Evolutionary conservation across 1,284 basidiomycete genomes (phyloP), one percentile per base, ranked within the genome.

Genomic region (Trichosporon sp.): DNA sequence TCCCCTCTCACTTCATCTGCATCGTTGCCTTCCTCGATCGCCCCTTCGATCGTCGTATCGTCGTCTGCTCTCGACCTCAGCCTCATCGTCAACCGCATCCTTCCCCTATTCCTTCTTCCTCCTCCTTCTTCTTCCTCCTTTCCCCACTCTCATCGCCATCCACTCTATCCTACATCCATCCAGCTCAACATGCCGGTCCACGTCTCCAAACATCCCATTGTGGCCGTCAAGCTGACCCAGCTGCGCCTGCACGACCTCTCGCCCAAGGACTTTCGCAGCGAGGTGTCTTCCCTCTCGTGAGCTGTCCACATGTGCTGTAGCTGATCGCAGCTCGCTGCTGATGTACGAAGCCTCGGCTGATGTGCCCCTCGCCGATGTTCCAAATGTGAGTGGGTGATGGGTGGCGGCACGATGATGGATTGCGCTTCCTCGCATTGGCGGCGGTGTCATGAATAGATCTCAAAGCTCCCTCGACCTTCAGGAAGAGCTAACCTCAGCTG

Each of bases 401-500:
- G 13, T 5, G 16, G 27, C 11, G 10, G 13, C n/a, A 19, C 6
- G 11, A 16, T 16, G 25, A 31, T 31, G 27, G 25, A 10, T 16
- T 27, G 9, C 14, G 16, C 25, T 54, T 54, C 25, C 52, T n/a
- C 52, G 52, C 52, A n/a, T n/a, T n/a, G n/a, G n/a, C n/a, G n/a
- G n/a, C n/a, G n/a, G n/a, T n/a, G n/a, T n/a, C n/a, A n/a, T n/a
- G n/a, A n/a, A n/a, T n/a, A n/a, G n/a, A n/a, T n/a, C n/a, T n/a
- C n/a, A n/a, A n/a, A n/a, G n/a, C n/a, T n/a, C n/a, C n/a, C n/a
- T n/a, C n/a, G n/a, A n/a, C n/a, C n/a, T n/a, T n/a, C n/a, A n/a
- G n/a, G n/a, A n/a, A n/a, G n/a, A 34, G 71, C 81, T 37, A 73
- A 79, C 64, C 71, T 10, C 65, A 79, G 78, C 73, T 80, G 3